Conservation (phyloP, 176 grass and related monocot species). For the Phyllostachys edulis region DNA sequence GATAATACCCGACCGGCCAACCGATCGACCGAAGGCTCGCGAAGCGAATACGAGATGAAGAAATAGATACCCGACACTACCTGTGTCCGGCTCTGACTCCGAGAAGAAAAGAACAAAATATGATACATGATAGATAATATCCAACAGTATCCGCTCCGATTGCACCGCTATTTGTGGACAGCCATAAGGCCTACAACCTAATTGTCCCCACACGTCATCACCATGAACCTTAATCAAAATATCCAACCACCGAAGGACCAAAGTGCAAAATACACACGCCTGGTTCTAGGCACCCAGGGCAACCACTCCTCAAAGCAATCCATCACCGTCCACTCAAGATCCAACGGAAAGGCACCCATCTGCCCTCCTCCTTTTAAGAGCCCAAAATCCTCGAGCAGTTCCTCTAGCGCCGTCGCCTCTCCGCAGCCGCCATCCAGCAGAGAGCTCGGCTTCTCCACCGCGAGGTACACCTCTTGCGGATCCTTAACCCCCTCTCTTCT, state of each 20-base stretch:
- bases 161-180: too few species aligned
- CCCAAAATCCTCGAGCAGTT: neutral
- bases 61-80: too few species aligned
- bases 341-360: neutral
- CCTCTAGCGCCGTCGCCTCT: neutral
- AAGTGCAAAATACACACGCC: neutral
- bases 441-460: neutral
- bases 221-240: neutral
- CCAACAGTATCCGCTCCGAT: too few species aligned
- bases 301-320: neutral
- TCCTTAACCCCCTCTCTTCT: neutral
- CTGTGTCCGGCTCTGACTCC: too few species aligned
- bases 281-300: neutral
- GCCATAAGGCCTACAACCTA: neutral
- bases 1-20: too few species aligned
- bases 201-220: neutral
- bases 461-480: neutral
- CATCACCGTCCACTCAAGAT: neutral
- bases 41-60: too few species aligned
- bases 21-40: too few species aligned
- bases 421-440: neutral
- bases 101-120: too few species aligned
- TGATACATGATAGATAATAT: too few species aligned
- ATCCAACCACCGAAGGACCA: neutral
- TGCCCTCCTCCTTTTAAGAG: neutral